Percentiles rank a stretch among this genome's conserved stretches.
phyloP scores from a whole-genome alignment of 371 early-diverging fungal genomes.

The Zychaea mexicana region DNA sequence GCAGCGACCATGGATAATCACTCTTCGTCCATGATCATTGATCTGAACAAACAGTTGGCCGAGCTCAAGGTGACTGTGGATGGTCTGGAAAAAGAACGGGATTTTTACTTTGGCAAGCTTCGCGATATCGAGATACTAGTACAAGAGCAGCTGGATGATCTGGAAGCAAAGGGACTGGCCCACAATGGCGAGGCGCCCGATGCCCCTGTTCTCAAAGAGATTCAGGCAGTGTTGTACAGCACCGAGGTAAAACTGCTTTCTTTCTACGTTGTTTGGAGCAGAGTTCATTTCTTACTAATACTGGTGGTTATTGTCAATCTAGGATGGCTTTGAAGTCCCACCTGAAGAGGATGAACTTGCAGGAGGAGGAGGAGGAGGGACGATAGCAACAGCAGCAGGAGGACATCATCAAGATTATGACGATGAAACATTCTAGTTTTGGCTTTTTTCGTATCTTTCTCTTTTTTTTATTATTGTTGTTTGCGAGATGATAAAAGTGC shows the following conservation, averaged over 20 bases:
- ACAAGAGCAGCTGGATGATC: constrained; percentile 67
- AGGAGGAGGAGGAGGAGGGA: constrained; percentile 16
- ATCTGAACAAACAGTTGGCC: constrained; percentile 70
- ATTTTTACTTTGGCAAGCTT: constrained; percentile 93
- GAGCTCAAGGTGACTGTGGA: constrained; percentile 84
- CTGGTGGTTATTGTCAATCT: background rate
- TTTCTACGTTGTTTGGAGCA: too few species aligned
- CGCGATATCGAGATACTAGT: constrained; percentile 91
- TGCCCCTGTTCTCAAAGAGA: constrained; percentile 63
- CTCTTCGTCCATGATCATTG: constrained; percentile 59
- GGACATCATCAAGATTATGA: constrained; percentile 27
- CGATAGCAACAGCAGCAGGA: too few species aligned
- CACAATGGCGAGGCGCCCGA: constrained; percentile 36
- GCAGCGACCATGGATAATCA: constrained; percentile 33
- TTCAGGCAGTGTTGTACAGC: constrained; percentile 80
- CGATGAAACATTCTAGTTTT: constrained; percentile 50
- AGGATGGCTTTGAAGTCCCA: constrained; percentile 42
- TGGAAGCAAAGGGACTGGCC: constrained; percentile 24
- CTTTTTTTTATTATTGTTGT: background rate
- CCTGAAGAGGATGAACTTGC: constrained; percentile 28
- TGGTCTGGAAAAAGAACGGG: constrained; percentile 93
- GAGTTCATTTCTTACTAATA: too few species aligned
- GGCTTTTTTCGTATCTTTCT: too few species aligned
- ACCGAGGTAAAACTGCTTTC: constrained; percentile 80
- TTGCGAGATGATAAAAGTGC: too few species aligned